Evolutionary conservation across 228 moss, liverwort and hornwort genomes (phyloP), one percentile per base, ranked within the genome.

Genomic region (Sphagnum magellanicum): DNA sequence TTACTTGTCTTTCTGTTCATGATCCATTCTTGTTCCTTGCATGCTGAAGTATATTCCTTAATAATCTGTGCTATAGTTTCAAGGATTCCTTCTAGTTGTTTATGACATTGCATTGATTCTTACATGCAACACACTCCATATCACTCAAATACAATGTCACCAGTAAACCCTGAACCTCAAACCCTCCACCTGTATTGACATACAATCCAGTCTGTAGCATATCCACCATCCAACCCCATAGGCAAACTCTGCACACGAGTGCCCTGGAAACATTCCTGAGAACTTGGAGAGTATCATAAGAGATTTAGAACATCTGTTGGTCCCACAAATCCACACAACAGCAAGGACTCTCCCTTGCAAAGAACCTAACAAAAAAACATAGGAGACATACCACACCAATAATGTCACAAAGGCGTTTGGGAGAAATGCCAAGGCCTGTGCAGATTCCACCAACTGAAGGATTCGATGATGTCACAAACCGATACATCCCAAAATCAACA

Each of bases 381-480:
- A 50, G 59, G 53, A 59, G 66, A 77, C 96, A 70, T 78, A 98
- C 98, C 72, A 98, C 98, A 71, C 98, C 92, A 64, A 98, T 80
- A 52, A 98, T 89, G 68, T 98, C 93, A 53, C 92, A 94, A 4
- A 98, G 87, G 16, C 90, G 90, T 53, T 90, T 93, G 51, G 98
- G 98, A 59, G 98, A 90, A 53, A 98, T 89, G 63, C 98, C 98
- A 64, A 94, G 78, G 60, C 98, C 98, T 17, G 98, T 91, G 76
- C 98, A 98, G 47, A 98, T 94, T 52, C 98, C 98, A 50, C 93
- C 98, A 9, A 92, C 94, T 52, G 98, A 90, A 5, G 94, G 91
- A 67, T 91, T 98, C 17, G 98, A 98, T 1, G 98, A 98, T 15
- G 97, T 98, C 12, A 98, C 98, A n/a, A 93, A 98, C 3, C 92